Evolutionary conservation across 192 early-diverging fungal genomes (phyloP).

Genomic region (Lobosporangium transversale): DNA sequence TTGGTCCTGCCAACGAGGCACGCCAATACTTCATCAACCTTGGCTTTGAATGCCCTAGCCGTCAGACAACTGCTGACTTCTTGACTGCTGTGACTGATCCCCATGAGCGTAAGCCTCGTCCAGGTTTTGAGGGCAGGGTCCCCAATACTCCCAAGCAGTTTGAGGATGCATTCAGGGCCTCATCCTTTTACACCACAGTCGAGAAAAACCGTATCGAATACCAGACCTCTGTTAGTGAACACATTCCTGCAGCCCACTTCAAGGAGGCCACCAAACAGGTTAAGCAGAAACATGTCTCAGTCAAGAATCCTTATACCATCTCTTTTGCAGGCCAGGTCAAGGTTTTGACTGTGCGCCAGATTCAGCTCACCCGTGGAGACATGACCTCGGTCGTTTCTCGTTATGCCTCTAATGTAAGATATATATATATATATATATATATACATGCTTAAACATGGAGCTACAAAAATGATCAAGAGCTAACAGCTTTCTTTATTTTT

Average conservation of each 20-base stretch:
- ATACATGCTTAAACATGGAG: neutral
- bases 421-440: neutral
- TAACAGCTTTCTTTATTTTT: too few relatives aligned
- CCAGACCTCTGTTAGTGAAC: conserved; percentile 45
- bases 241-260: conserved; percentile 49
- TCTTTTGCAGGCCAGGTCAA: conserved; percentile 71
- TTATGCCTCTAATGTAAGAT: conserved; percentile 39
- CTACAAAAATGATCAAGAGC: too few relatives aligned
- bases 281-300: conserved; percentile 63
- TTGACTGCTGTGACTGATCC: conserved; percentile 76
- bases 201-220: conserved; percentile 56
- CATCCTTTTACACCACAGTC: conserved; percentile 52
- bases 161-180: conserved; percentile 63
- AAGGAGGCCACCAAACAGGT: conserved; percentile 64
- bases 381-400: conserved; percentile 63
- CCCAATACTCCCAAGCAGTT: conserved; percentile 74
- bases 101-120: conserved; percentile 60
- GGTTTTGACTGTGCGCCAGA: conserved; percentile 68
- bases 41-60: conserved; percentile 68
- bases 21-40: conserved; percentile 70
- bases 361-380: conserved; percentile 69
- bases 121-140: conserved; percentile 66
- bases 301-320: conserved; percentile 71
- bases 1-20: conserved; percentile 68
- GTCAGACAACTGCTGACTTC: conserved; percentile 80